A percentile compares a stretch with the other conserved stretches of the same genome.
These are phyloP conservation scores for Cubamyces lactineus DNA, from an alignment of 768 basidiomycete genomes.

Conservation along the genomic window DNA sequence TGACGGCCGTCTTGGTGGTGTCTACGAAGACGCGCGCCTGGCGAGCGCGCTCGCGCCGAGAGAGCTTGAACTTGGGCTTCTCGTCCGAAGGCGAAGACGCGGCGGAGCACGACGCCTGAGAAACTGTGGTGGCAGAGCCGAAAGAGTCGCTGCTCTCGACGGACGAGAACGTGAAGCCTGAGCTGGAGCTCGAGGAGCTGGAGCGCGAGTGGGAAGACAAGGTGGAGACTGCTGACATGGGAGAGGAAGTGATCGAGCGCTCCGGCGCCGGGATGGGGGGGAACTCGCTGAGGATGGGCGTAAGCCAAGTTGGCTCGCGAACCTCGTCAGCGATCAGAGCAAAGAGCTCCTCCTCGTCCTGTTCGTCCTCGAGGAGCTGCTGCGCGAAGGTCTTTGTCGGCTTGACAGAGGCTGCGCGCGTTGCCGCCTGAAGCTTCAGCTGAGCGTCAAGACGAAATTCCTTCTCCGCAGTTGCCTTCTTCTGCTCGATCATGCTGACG, in stretches of 20 bases:
- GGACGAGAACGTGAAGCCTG: slow-evolving; percentile 72
- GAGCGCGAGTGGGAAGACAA: slow-evolving; percentile 57
- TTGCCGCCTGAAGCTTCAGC: slow-evolving; percentile 26
- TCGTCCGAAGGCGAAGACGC: slow-evolving; percentile 29
- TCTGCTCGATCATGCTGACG: slow-evolving; percentile 34
- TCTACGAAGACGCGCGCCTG: slow-evolving; percentile 77
- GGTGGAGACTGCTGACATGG: slow-evolving; percentile 46
- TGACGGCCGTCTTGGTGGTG: slow-evolving; percentile 74
- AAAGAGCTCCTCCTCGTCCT: slow-evolving; percentile 74
- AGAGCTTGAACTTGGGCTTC: slow-evolving; percentile 47
- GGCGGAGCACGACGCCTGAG: slow-evolving; percentile 39
- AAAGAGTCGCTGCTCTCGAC: slow-evolving; percentile 50
- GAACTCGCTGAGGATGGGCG: slow-evolving; percentile 66
- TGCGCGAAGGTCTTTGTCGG: slow-evolving; percentile 68
- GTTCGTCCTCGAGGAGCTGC: slow-evolving; percentile 71
- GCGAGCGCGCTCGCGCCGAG: slow-evolving; percentile 69
- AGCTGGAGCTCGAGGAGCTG: slow-evolving; percentile 68
- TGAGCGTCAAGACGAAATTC: slow-evolving; percentile 28
- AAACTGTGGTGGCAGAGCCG: slow-evolving; percentile 45
- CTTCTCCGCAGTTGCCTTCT: slow-evolving; percentile 19
- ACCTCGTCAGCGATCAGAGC: slow-evolving; percentile 74
- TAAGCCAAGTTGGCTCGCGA: slow-evolving; percentile 67
- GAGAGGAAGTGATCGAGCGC: slow-evolving; percentile 47
- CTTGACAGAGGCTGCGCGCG: slow-evolving; percentile 32
- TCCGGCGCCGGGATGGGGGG: slow-evolving; percentile 41